phyloP scores from a whole-genome alignment of 257 asterid genomes.

The Nicotiana tomentosiformis region DNA sequence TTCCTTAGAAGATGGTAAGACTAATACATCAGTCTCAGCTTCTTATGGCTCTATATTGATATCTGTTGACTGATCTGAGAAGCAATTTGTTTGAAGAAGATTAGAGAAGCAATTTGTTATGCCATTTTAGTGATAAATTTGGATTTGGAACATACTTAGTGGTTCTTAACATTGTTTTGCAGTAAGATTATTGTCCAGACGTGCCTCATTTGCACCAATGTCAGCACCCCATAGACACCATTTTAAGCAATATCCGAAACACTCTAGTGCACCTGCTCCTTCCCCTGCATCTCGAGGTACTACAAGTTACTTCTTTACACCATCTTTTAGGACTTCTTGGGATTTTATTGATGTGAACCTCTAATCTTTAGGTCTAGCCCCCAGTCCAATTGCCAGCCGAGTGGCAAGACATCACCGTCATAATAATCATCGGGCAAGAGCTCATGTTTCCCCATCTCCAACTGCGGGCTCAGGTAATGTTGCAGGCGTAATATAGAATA shows the following conservation, averaged over 20 bases:
- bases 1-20: conserved; percentile 47
- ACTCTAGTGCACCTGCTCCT: conserved; percentile 51
- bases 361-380: conserved; percentile 35
- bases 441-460: conserved; percentile 69
- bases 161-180: conserved; percentile 17
- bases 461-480: conserved; percentile 55
- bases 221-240: conserved; percentile 28
- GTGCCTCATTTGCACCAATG: conserved; percentile 37
- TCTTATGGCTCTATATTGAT: background rate
- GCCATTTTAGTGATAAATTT: background rate
- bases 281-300: conserved; percentile 58
- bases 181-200: conserved; percentile 39
- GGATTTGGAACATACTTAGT: background rate
- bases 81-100: background rate
- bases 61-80: background rate
- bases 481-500: background rate
- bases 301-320: conserved; percentile 4
- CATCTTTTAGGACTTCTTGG: background rate
- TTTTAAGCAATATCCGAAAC: conserved; percentile 26
- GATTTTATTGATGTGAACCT: conserved; percentile 29
- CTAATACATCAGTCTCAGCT: conserved; percentile 7
- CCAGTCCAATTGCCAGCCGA: conserved; percentile 41
- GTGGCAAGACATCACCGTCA: conserved; percentile 34
- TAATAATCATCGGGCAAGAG: conserved; percentile 36
- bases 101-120: background rate